Conservation (phyloP, 768 basidiomycete genomes). For the Panus rudis region DNA sequence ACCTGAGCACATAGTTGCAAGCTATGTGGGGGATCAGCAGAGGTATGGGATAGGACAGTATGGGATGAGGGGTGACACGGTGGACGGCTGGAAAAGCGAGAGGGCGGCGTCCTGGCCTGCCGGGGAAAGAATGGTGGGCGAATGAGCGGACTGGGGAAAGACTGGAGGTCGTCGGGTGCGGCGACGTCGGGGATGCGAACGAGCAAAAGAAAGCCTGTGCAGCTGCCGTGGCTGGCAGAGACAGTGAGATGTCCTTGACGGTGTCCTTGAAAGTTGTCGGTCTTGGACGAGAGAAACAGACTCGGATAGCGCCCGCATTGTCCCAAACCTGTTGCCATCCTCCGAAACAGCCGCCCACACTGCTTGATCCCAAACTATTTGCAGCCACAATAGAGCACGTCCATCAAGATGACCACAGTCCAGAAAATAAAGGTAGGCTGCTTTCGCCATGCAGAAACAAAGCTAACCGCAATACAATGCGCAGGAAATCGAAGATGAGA, state of each 20-base stretch:
- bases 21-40: background rate
- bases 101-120: constrained; percentile 13
- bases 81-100: constrained; percentile 22
- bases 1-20: constrained; percentile 55
- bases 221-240: background rate
- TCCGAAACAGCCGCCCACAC: constrained; percentile 6
- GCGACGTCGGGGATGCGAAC: constrained; percentile 16
- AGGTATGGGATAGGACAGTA: too few species aligned
- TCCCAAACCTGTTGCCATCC: background rate
- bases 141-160: background rate
- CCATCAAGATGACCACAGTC: constrained; percentile 68
- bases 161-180: constrained; percentile 17
- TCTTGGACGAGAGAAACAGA: constrained; percentile 20
- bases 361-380: background rate
- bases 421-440: constrained; percentile 76
- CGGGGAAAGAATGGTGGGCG: too few species aligned
- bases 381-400: background rate
- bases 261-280: too few species aligned
- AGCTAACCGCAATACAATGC: constrained; percentile 6
- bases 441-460: constrained; percentile 17
- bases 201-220: constrained; percentile 13
- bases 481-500: constrained; percentile 95
- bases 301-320: constrained; percentile 9
- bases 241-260: background rate
- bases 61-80: too few species aligned